Evolutionary conservation across 2,329 filamentous ascomycete species (phyloP).

Genomic region (Beauveria caledonica): DNA sequence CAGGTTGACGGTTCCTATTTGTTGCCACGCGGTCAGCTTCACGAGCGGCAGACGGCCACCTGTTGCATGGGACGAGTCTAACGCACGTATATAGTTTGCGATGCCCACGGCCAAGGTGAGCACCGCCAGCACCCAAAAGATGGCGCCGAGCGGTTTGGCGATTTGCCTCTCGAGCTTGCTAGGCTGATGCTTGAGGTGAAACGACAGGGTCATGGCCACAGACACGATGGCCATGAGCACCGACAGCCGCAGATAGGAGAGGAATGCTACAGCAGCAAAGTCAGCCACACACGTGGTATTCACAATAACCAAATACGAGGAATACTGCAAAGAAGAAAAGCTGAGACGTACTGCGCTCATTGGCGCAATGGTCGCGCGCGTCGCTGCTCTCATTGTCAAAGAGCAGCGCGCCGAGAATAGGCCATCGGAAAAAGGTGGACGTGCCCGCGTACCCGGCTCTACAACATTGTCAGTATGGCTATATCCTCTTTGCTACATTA

Average conservation of each 20-base stretch:
- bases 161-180: slow-evolving; percentile 63
- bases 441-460: slow-evolving; percentile 21
- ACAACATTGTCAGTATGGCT: background rate
- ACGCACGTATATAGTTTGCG: slow-evolving; percentile 74
- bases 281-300: background rate
- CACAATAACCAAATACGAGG: background rate
- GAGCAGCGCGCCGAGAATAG: slow-evolving; percentile 57
- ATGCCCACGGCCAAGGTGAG: slow-evolving; percentile 70
- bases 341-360: slow-evolving; percentile 54
- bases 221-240: slow-evolving; percentile 88
- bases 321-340: background rate
- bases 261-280: slow-evolving; percentile 47
- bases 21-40: background rate
- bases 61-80: background rate
- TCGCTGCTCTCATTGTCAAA: slow-evolving; percentile 70
- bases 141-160: slow-evolving; percentile 71
- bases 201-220: slow-evolving; percentile 84
- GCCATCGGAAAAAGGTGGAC: slow-evolving; percentile 49
- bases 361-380: slow-evolving; percentile 70
- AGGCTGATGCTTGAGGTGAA: slow-evolving; percentile 74
- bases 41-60: background rate
- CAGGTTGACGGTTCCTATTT: slow-evolving; percentile 59
- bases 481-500: background rate
- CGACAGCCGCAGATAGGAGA: slow-evolving; percentile 82
- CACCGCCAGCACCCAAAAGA: slow-evolving; percentile 80